Base-by-base conservation (phyloP, 2,329 filamentous ascomycete genomes). In the Kalmusia sp. region DNA sequence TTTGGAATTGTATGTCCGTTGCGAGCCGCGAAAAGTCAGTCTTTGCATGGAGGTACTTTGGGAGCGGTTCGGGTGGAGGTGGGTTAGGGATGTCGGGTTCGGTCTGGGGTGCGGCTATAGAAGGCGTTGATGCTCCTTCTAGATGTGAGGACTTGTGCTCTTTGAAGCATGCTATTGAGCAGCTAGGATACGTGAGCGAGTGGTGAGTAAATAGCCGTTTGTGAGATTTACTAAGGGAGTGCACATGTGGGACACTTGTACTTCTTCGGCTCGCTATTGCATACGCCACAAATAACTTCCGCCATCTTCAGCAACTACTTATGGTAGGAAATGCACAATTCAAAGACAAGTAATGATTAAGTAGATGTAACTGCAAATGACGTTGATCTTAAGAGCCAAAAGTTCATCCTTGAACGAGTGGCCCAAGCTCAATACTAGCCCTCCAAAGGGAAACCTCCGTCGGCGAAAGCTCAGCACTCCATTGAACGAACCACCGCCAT, bases 231-330 rank as follows among this genome's bases (percentile, higher is more conserved):
- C 78, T 80, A 81, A 65, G 74, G 76, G 27, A 79, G 57, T 53
- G 73, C 65, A 61, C 79, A 81, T 17, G 73, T 72, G n/a, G 78
- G 77, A 59, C 79, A 81, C 68, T 79, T 80, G 73, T 81, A 81
- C 63, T 80, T 81, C 41, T 76, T 77, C n/a, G 74, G 71, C 40
- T 69, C 63, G 19, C 65, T 64, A 34, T 73, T 63, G 65, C 79
- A 81, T n/a, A 81, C 70, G 37, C 73, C 74, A 54, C 79, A 81
- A 11, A 68, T 55, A 6, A 34, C 3, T 6, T 68, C 65, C 14
- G 66, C 52, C 76, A 79, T 75, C 38, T 60, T 27, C 27, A 9
- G 28, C 28, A 8, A 22, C 9, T n/a, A n/a, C n/a, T n/a, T n/a
- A n/a, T n/a, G n/a, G n/a, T n/a, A n/a, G n/a, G n/a, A n/a, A n/a